These are phyloP conservation scores for Fonsecaea pedrosoi DNA, from an alignment of 2,329 filamentous ascomycete genomes.

Conservation along the genomic window DNA sequence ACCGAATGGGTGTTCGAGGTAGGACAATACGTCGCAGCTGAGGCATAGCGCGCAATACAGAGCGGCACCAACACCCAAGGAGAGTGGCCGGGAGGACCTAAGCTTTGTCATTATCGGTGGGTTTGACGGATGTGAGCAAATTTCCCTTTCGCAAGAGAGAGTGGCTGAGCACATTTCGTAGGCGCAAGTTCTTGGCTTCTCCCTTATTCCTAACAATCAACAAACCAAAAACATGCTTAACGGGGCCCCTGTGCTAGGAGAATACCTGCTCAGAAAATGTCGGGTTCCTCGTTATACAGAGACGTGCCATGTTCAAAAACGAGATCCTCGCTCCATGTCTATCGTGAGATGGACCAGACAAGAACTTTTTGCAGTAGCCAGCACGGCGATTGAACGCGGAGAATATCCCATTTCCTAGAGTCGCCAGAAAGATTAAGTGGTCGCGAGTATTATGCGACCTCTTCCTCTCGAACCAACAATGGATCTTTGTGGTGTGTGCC, in stretches of 20 bases:
- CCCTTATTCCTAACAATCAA: background rate
- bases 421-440: background rate
- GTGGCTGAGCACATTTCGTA: background rate
- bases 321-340: background rate
- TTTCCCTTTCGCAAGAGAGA: background rate
- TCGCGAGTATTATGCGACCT: background rate
- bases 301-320: background rate
- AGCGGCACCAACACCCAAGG: background rate
- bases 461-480: background rate
- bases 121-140: slow-evolving; percentile 1
- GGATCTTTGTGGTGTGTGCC: background rate
- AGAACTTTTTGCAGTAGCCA: background rate
- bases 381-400: background rate
- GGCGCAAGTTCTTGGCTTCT: slow-evolving; percentile 6
- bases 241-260: background rate
- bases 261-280: slow-evolving; percentile 7
- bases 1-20: background rate
- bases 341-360: background rate
- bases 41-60: background rate
- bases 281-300: background rate
- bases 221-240: background rate
- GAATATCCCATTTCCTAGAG: background rate
- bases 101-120: background rate
- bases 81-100: slow-evolving; percentile 2
- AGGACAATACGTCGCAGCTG: background rate